Base-by-base conservation (phyloP, 2,329 filamentous ascomycete species). In the Juglanconis oblonga region DNA sequence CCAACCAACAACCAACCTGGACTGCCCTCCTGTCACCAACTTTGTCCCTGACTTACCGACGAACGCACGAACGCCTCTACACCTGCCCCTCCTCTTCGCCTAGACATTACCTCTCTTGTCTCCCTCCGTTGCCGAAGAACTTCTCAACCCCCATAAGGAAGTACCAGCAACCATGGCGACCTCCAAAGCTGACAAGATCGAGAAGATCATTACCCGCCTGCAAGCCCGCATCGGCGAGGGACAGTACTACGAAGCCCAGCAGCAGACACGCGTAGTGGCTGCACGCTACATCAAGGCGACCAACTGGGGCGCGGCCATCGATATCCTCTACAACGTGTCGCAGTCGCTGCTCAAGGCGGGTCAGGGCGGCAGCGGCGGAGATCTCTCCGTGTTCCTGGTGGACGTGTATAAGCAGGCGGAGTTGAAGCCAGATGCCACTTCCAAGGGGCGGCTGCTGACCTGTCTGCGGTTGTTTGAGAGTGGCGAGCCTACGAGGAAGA, bases 221-320 rank as follows among this genome's bases (percentile, higher is more conserved):
- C 90, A 94, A 77, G 82, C 90, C 76, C 94, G 68, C 61, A 70
- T 69, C 57, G 56, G 52, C 33, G 69, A 96, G 75, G 94, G 93
- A 70, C 89, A 95, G 73, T 97, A 87, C 82, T 99, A 99, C 80
- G 95, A 99, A 83, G 95, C 95, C 61, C 94, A 98, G 78, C 95
- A 99, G 76, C 95, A 99, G 80, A 91, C 97, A 66, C 92, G 95
- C 64, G 93, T 97, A 57, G 94, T 97, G 67, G 93, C 93, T 63
- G 89, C 92, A 44, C 92, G 96, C 60, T 96, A 99, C 78, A 87
- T 94, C 74, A 98, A 98, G 79, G 83, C 89, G 48, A 80, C 85
- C 63, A 94, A 94, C 82, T 97, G 90, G 84, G 74, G 82, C 67
- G 89, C 92, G 11, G 95, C 96, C 52, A 88, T 92, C 72, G 91